These are phyloP conservation scores for Aphanoascus verrucosus DNA, from an alignment of 2,329 filamentous ascomycete species.

Conservation along the genomic window DNA sequence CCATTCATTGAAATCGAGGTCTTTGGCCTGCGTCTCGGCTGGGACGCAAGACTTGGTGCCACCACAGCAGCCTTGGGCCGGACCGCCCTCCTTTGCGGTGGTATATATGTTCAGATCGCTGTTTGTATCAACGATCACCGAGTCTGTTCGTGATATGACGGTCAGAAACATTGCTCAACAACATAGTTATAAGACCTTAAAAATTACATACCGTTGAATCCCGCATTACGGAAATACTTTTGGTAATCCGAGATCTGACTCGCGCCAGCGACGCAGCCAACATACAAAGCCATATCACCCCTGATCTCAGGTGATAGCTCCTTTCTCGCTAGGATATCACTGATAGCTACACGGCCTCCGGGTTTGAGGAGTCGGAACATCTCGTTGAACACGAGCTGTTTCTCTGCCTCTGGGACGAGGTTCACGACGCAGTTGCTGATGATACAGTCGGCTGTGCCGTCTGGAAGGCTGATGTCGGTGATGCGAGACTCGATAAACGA, in stretches of 20 bases:
- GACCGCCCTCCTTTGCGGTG: constrained; percentile 17
- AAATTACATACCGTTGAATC: constrained; percentile 39
- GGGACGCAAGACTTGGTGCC: constrained; percentile 3
- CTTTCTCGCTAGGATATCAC: constrained; percentile 48
- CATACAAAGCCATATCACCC: constrained; percentile 44
- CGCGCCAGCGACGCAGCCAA: constrained; percentile 51
- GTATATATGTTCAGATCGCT: constrained; percentile 42
- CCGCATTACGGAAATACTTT: constrained; percentile 40
- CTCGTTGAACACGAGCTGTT: constrained; percentile 46
- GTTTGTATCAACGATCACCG: constrained; percentile 38
- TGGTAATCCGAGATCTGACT: constrained; percentile 45
- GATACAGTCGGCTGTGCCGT: constrained; percentile 42
- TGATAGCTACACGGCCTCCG: constrained; percentile 48
- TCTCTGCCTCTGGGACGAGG: constrained; percentile 45
- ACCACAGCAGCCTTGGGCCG: constrained; percentile 9
- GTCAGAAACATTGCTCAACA: not conserved
- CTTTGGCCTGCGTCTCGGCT: constrained; percentile 13
- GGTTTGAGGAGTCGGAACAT: constrained; percentile 49
- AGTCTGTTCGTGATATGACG: constrained; percentile 23
- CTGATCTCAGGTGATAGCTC: constrained; percentile 41
- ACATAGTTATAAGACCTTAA: not conserved
- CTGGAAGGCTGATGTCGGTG: constrained; percentile 39
- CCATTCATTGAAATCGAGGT: constrained; percentile 42
- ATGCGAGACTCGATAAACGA: constrained; percentile 45
- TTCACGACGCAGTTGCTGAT: constrained; percentile 57